phyloP scores from a whole-genome alignment of 805 yeast genomes.

The Kregervanrija fluxuum region DNA sequence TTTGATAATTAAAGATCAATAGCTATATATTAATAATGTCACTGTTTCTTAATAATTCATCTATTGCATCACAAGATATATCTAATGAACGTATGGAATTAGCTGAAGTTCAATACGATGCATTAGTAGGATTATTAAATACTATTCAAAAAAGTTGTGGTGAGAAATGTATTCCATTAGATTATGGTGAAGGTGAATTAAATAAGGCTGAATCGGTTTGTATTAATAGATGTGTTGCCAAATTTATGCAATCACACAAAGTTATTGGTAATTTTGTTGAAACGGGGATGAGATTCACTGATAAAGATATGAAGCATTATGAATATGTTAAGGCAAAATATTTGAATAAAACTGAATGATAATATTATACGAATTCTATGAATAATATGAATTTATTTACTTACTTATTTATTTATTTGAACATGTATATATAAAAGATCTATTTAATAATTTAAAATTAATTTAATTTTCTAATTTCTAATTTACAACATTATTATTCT shows the following conservation, averaged over 20 bases:
- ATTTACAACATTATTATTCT: too few relatives aligned
- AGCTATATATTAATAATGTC: constrained; percentile 43
- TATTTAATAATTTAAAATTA: too few relatives aligned
- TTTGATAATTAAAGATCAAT: background rate
- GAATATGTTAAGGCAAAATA: constrained; percentile 20
- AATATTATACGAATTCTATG: too few relatives aligned
- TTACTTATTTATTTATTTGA: too few relatives aligned
- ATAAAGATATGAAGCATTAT: constrained; percentile 30
- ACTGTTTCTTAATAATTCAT: constrained; percentile 44
- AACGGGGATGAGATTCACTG: constrained; percentile 33
- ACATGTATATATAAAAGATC: too few relatives aligned
- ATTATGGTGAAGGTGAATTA: constrained; percentile 70
- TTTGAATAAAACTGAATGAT: constrained; percentile 2
- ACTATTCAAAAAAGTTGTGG: constrained; percentile 57
- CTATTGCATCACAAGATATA: constrained; percentile 37
- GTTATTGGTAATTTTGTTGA: constrained; percentile 49
- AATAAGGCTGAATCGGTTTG: constrained; percentile 78
- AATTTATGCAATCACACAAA: constrained; percentile 69
- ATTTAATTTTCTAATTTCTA: too few relatives aligned
- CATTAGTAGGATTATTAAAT: constrained; percentile 42
- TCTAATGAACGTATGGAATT: constrained; percentile 53
- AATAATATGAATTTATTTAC: too few relatives aligned
- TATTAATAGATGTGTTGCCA: constrained; percentile 90
- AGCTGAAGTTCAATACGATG: constrained; percentile 64
- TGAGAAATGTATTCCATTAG: constrained; percentile 75